These are phyloP conservation scores for Neurospora sp. DNA, from an alignment of 495 filamentous ascomycete species.

Conservation along the genomic window DNA sequence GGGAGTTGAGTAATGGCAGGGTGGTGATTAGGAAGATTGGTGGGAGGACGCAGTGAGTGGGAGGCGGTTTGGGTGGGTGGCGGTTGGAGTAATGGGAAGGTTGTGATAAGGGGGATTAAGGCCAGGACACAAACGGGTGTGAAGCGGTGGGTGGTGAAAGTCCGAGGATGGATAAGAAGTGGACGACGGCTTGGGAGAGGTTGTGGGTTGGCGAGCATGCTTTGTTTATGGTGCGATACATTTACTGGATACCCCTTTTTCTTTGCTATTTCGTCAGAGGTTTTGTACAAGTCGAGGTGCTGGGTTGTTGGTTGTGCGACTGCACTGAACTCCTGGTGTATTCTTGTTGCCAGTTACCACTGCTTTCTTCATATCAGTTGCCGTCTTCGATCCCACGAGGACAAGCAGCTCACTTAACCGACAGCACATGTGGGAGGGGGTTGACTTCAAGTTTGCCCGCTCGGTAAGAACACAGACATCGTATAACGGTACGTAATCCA, in stretches of 20 bases:
- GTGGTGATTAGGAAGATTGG: conserved; percentile 57
- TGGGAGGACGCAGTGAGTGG: conserved; percentile 17
- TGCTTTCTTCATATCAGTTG: not conserved
- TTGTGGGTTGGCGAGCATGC: not conserved
- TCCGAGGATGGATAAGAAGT: not conserved
- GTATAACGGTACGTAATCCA: not conserved
- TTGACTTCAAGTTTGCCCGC: not conserved
- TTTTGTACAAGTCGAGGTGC: not conserved
- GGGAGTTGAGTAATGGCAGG: conserved; percentile 55
- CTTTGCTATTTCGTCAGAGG: not conserved
- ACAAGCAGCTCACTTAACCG: not conserved
- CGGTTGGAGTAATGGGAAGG: not conserved
- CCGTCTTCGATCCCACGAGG: not conserved
- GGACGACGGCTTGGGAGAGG: not conserved
- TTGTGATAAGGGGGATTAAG: not conserved
- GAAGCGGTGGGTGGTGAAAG: not conserved
- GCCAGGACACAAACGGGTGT: not conserved
- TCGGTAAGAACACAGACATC: not conserved
- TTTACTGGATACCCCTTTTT: not conserved
- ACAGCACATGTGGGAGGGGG: not conserved
- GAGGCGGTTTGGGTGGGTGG: not conserved
- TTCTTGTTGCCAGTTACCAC: not conserved
- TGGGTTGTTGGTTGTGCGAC: not conserved
- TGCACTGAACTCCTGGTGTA: not conserved
- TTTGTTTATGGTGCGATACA: not conserved